Evolutionary conservation across 805 yeast genomes (phyloP), one percentile per base, ranked within the genome.

Genomic region (Pichia rugopelliculosa): DNA sequence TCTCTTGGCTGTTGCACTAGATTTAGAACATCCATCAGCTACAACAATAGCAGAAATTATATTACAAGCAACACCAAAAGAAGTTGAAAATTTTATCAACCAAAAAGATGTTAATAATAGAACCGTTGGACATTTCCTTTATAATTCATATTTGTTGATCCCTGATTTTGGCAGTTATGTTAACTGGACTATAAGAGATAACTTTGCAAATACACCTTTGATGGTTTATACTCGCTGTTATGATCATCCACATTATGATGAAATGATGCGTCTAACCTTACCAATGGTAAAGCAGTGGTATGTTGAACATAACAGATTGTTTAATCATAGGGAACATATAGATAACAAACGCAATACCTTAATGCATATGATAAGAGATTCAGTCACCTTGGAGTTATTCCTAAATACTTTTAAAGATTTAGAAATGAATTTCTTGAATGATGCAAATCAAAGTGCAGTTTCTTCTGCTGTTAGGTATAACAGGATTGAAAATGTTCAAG

Each of bases 331-430:
- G 39, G 81, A 79, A 25, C 97, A 91, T 59, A 67, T 78, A 8
- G 97, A 91, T 59, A 64, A 61, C 21, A 74, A 77, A 47, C 91
- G 91, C 0, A 88, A 89, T 59, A 80, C 93, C 0, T 59, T 91
- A 3, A 66, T 91, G 27, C 98, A 91, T 64, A 74, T 85, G 3
- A 67, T 87, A 26, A 75, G 76, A 36, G 61, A 59, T 42, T 60
- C 64, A 43, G 73, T 74, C 13, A 73, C 75, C 15, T 62, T 86
- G 25, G 59, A 64, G 26, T 51, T 66, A 2, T 52, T 79, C 11
- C 56, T 81, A 36, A 51, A 58, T 7, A 56, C 61, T 7, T 70
- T 70, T 38, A 62, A 72, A 6, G 57, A 56, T 9, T 53, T 74
- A 13, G 73, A 80, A 54, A 61, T 87, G 12, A 87, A 91, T 60